Evolutionary conservation across 352 stramenopile species (phyloP).

Genomic region (Pythium aquatile): DNA sequence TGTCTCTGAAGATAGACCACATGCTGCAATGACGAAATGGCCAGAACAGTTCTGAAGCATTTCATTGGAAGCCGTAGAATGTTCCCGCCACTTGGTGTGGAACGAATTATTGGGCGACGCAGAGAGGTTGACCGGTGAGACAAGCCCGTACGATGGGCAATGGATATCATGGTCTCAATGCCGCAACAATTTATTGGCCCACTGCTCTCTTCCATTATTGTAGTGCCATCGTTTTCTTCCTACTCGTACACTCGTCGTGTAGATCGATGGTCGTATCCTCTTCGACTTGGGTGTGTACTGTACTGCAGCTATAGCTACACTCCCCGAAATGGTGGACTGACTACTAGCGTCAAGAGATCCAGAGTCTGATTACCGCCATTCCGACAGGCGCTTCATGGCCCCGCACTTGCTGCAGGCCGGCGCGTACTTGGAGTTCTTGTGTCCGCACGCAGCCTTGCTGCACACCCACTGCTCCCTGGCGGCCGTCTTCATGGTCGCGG

Average conservation of each 20-base stretch:
- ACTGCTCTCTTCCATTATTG: not conserved
- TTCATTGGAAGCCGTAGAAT: not conserved
- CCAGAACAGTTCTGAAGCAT: not conserved
- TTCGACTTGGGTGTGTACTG: not conserved
- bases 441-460: conserved; percentile 54
- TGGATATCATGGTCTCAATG: not conserved
- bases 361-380: conserved; percentile 49
- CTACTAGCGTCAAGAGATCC: not conserved
- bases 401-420: conserved; percentile 66
- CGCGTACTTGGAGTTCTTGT: conserved; percentile 70
- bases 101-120: not conserved
- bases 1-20: not conserved
- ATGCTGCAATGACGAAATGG: not conserved
- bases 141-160: not conserved
- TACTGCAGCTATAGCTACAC: not conserved
- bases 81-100: not conserved
- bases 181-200: not conserved
- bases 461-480: conserved; percentile 67
- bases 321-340: not conserved
- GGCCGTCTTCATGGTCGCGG: conserved; percentile 27
- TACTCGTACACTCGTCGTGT: too few relatives aligned
- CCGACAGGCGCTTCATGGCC: conserved; percentile 73
- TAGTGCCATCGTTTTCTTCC: too few relatives aligned
- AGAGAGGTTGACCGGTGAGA: conserved; percentile 1
- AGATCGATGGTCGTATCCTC: not conserved